These are phyloP conservation scores for Aureobasidium melanogenum DNA, from an alignment of 2,329 filamentous ascomycete species.

Conservation along the genomic window DNA sequence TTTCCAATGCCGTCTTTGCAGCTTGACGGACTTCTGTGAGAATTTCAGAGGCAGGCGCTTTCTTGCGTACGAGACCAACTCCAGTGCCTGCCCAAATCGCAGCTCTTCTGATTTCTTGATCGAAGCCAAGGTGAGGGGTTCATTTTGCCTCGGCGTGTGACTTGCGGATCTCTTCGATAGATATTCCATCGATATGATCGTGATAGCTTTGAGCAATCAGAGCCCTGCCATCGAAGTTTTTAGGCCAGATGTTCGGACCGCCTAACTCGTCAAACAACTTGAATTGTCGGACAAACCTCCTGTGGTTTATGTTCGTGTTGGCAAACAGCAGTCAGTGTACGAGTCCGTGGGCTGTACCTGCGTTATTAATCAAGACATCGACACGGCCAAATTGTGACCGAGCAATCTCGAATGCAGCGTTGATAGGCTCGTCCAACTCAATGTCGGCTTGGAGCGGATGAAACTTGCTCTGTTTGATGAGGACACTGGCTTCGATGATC, in stretches of 20 bases:
- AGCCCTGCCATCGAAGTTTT: conserved; percentile 46
- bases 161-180: conserved; percentile 32
- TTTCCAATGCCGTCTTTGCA: background rate
- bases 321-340: no score
- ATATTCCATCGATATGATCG: conserved; percentile 30
- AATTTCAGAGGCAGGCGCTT: conserved; percentile 44
- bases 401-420: no score
- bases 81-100: conserved; percentile 54
- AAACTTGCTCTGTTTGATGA: no score
- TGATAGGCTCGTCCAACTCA: no score
- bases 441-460: no score
- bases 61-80: conserved; percentile 46
- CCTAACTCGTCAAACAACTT: conserved; percentile 45
- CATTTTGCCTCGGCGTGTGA: conserved; percentile 34
- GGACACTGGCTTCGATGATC: no score
- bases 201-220: conserved; percentile 45
- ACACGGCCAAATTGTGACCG: no score
- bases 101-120: conserved; percentile 40
- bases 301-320: no score
- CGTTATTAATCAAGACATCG: no score
- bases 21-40: conserved; percentile 28
- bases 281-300: conserved; percentile 18
- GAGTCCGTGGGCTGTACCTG: no score
- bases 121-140: conserved; percentile 36
- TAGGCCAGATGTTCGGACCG: conserved; percentile 50